Evolutionary conservation across 805 yeast species (phyloP).

Genomic region (Sugiyamaella marilandica): DNA sequence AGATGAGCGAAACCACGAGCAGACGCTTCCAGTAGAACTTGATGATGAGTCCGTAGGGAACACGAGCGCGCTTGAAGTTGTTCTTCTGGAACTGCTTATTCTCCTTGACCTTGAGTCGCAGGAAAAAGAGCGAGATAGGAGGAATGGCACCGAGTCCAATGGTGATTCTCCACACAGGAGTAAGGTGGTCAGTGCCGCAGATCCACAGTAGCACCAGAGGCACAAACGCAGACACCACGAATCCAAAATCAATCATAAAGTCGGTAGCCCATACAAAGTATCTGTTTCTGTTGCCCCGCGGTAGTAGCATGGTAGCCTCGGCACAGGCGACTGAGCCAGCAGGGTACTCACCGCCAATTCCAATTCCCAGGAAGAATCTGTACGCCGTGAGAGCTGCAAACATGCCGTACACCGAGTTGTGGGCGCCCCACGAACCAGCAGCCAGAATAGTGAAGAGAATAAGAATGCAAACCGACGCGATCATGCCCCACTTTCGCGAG

Average conservation of each 20-base stretch:
- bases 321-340: conserved; percentile 92
- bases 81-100: conserved; percentile 65
- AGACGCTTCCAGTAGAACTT: conserved; percentile 85
- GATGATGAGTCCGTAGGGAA: conserved; percentile 65
- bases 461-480: conserved; percentile 67
- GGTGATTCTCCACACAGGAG: conserved; percentile 87
- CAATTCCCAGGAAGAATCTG: conserved; percentile 83
- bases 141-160: conserved; percentile 88
- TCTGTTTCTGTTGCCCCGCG: conserved; percentile 81
- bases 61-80: conserved; percentile 56
- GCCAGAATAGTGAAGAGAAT: conserved; percentile 73
- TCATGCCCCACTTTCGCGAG: conserved; percentile 80
- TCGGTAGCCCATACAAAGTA: conserved; percentile 88
- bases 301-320: conserved; percentile 75
- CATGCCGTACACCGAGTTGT: conserved; percentile 65
- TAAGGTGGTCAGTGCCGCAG: conserved; percentile 62
- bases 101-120: conserved; percentile 73
- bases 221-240: conserved; percentile 76
- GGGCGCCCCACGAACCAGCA: conserved; percentile 85
- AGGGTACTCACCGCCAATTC: conserved; percentile 94
- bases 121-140: conserved; percentile 69
- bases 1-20: conserved; percentile 62
- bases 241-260: conserved; percentile 81
- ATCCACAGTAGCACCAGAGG: conserved; percentile 86
- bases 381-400: conserved; percentile 78